phyloP scores from a whole-genome alignment of 805 yeast genomes.

The Ogataea sp. region DNA sequence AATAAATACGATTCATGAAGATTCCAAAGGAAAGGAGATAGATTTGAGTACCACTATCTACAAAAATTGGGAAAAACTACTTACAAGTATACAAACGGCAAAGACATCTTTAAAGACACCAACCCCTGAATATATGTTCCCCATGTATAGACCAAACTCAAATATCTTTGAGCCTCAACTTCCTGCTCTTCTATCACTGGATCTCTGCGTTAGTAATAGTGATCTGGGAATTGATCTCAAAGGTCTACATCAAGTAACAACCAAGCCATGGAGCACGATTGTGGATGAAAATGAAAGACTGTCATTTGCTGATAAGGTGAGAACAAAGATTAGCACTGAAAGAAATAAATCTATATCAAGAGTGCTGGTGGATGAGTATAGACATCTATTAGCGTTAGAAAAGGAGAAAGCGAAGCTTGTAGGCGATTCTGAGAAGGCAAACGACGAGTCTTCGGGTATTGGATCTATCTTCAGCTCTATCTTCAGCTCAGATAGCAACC shows the following conservation, averaged over 20 bases:
- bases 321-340: conserved; percentile 44
- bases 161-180: conserved; percentile 36
- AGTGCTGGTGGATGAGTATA: conserved; percentile 32
- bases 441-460: conserved; percentile 3
- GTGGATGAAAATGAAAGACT: conserved; percentile 32
- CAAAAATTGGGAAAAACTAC: conserved; percentile 17
- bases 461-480: conserved; percentile 16
- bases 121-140: conserved; percentile 48
- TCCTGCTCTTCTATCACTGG: conserved; percentile 42
- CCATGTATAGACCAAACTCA: conserved; percentile 36
- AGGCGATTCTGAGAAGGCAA: background rate
- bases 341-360: conserved; percentile 30
- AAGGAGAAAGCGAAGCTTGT: conserved; percentile 6
- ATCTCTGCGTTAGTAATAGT: conserved; percentile 50
- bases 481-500: conserved; percentile 16
- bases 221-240: conserved; percentile 57
- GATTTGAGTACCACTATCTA: conserved; percentile 15
- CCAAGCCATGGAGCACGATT: conserved; percentile 56
- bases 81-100: conserved; percentile 25
- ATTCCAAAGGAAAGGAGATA: conserved; percentile 8
- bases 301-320: conserved; percentile 50
- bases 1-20: conserved; percentile 19
- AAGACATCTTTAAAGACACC: conserved; percentile 39
- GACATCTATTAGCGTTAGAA: conserved; percentile 24
- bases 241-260: conserved; percentile 38